Base-by-base conservation (phyloP, 192 early-diverging fungal genomes). In the Pilobolus umbonatus region DNA sequence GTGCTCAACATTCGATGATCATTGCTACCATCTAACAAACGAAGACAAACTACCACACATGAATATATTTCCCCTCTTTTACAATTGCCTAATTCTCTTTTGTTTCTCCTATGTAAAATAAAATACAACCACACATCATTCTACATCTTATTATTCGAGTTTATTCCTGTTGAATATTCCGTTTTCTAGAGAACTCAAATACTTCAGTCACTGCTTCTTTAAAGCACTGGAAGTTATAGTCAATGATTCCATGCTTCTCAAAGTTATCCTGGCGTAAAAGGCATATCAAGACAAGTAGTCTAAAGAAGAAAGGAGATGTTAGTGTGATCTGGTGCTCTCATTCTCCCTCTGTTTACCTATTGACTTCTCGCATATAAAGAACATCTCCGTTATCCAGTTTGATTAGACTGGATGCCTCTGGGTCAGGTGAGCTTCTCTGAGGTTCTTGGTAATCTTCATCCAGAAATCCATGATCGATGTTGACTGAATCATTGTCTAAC, bases 221-320 rank as follows among this genome's bases (percentile, higher is more conserved):
- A 34, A 93, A 91, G 50, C 84, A 84, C 38, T 83, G 75, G 60
- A 94, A 91, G 65, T 94, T 94, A 64, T 87, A 94, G 66, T 94
- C 91, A 49, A 94, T 83, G 65, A 94, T 57, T 10, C 89, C 92
- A 57, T 78, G 78, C 56, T 89, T 87, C 57, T 90, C 89, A 72
- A 90, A 93, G 34, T 87, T 89, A 60, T 91, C 92, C 26, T 86
- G 80, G n/a, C 90, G 73, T 28, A 94, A 57, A 42, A 94, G 65
- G 67, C 85, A 88, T 26, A 94, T 89, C 43, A 93, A 68, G 4
- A 84, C 81, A 9, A 94, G 73, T 30, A 82, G 64, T 36, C 88
- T 89, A n/a, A n/a, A n/a, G n/a, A 31, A 34, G 47, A 8, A 4
- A 32, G 15, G 32, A 38, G 2, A n/a, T 42, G 3, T 11, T 42